These are phyloP conservation scores for Calonectria naviculata DNA, from an alignment of 2,329 filamentous ascomycete species.

Conservation along the genomic window DNA sequence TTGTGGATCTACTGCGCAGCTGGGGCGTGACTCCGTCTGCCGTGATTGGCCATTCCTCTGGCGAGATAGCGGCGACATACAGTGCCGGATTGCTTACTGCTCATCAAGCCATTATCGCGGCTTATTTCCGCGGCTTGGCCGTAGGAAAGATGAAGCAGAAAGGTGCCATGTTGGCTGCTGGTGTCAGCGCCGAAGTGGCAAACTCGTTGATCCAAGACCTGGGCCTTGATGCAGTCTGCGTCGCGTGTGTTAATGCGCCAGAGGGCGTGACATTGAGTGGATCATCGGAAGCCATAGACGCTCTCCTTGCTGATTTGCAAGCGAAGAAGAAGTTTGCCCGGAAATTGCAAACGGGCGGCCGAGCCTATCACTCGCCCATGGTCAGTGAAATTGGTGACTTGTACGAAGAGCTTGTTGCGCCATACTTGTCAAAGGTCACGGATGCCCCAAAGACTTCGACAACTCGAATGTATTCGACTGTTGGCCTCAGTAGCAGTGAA, in stretches of 20 bases:
- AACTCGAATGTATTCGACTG: neutral
- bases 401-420: neutral
- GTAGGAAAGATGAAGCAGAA: neutral
- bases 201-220: neutral
- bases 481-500: neutral
- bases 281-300: neutral
- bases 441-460: neutral
- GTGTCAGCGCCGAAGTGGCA: neutral
- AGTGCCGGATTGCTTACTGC: neutral
- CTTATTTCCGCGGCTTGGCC: neutral
- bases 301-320: neutral
- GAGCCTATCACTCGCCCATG: neutral
- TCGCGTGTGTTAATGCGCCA: neutral
- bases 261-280: neutral
- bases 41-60: neutral
- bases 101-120: neutral
- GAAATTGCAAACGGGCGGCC: neutral
- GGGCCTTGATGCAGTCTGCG: neutral
- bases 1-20: conserved; percentile 41
- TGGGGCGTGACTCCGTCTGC: conserved; percentile 12
- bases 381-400: neutral
- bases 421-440: neutral
- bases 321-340: neutral
- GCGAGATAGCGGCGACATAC: conserved; percentile 2
- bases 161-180: neutral